These are phyloP conservation scores for Yamadazyma triangularis DNA, from an alignment of 1,139 yeast genomes.

Conservation along the genomic window DNA sequence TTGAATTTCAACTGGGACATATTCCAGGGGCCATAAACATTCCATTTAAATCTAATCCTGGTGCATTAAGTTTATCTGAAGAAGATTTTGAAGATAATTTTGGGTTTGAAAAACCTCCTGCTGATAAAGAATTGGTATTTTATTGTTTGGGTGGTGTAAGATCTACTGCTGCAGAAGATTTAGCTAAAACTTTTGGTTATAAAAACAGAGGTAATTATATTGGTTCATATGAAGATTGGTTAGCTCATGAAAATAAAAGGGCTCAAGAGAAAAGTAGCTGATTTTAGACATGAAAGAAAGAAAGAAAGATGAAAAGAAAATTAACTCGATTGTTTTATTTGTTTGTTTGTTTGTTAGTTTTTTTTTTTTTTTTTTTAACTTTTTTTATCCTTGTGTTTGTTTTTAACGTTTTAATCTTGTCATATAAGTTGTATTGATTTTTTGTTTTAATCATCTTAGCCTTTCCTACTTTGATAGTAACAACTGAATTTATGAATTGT, in stretches of 20 bases:
- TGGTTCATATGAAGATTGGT: slow-evolving; percentile 90
- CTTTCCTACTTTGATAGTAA: too few relatives aligned
- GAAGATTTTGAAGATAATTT: slow-evolving; percentile 80
- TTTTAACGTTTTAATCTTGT: too few relatives aligned
- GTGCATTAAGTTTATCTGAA: slow-evolving; percentile 76
- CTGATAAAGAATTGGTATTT: slow-evolving; percentile 72
- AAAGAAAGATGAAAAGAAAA: too few relatives aligned
- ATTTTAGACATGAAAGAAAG: too few relatives aligned
- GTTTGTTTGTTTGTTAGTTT: too few relatives aligned
- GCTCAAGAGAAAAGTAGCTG: too few relatives aligned
- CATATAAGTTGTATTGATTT: too few relatives aligned
- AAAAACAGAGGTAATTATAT: slow-evolving; percentile 68
- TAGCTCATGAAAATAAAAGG: slow-evolving; percentile 36
- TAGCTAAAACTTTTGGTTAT: slow-evolving; percentile 89
- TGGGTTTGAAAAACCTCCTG: slow-evolving; percentile 77
- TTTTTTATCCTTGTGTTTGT: too few relatives aligned
- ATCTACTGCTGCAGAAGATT: slow-evolving; percentile 84
- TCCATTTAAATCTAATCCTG: slow-evolving; percentile 89
- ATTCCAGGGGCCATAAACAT: slow-evolving; percentile 84
- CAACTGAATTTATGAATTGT: too few relatives aligned
- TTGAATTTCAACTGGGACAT: slow-evolving; percentile 64
- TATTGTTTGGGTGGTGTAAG: slow-evolving; percentile 94
- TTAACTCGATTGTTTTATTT: too few relatives aligned
- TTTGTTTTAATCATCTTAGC: too few relatives aligned
- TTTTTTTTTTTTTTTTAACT: too few relatives aligned